Evolutionary conservation across 2,329 filamentous ascomycete species (phyloP).

Genomic region (Pseudogymnoascus sp.): DNA sequence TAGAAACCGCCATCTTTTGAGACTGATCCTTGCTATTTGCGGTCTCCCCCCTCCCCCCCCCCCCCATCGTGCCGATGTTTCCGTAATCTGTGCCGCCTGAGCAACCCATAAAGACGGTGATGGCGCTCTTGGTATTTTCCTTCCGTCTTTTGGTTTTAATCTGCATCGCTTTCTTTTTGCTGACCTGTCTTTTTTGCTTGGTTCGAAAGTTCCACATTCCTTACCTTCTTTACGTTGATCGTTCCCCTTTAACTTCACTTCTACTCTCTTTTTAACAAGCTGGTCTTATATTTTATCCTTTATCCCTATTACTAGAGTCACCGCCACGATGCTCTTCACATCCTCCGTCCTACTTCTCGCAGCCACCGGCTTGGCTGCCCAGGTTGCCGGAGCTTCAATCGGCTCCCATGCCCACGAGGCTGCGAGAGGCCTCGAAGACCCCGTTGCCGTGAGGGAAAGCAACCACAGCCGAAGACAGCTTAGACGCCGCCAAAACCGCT

Average conservation of each 20-base stretch:
- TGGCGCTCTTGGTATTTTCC: constrained; percentile 10
- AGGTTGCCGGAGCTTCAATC: constrained; percentile 1
- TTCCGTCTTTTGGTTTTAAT: constrained; percentile 1
- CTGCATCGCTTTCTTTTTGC: not conserved
- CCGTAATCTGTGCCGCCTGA: not conserved
- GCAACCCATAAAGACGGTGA: constrained; percentile 2
- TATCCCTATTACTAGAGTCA: not conserved
- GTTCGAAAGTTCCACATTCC: constrained; percentile 5
- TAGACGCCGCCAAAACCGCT: constrained; percentile 6
- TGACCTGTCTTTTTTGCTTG: constrained; percentile 2
- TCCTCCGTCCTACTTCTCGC: constrained; percentile 6
- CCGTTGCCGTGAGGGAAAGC: not conserved
- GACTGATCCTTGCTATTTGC: constrained; percentile 1
- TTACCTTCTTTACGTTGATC: constrained; percentile 10
- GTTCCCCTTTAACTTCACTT: constrained; percentile 6
- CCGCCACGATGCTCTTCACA: not conserved
- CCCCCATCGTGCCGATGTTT: constrained; percentile 5
- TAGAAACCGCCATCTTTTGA: constrained; percentile 6
- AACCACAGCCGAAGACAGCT: not conserved
- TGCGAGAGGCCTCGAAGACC: not conserved
- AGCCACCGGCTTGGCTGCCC: constrained; percentile 2
- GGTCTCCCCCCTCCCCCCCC: not conserved
- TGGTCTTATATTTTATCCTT: constrained; percentile 1
- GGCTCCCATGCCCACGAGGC: not conserved
- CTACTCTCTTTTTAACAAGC: not conserved